Evolutionary conservation across 495 filamentous ascomycete species (phyloP), one percentile per base, ranked within the genome.

Genomic region (Jackrogersella multiformis): DNA sequence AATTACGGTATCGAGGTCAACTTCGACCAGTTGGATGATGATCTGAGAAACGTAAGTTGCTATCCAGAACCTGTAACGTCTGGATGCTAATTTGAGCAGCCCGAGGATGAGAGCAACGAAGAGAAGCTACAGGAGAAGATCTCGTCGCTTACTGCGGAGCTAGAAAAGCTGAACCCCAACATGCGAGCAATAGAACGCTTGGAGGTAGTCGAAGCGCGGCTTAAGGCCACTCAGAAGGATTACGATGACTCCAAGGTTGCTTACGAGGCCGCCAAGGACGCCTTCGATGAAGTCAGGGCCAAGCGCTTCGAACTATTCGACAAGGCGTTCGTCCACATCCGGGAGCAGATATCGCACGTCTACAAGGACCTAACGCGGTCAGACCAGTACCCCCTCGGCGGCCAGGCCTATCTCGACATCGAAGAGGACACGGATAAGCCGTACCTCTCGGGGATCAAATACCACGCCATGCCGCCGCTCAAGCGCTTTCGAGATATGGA

Each of bases 401-500:
- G 95, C 36, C 91, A 94, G 82, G 95, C 95, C 38, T 96, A 96
- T 73, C 88, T 99, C 38, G 96, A 97, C 71, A 92, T 93, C 73
- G 92, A 94, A 72, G 88, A 90, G 71, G 93, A 97, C 77, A 89
- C 88, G 26, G 92, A 94, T 69, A 83, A 78, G 26, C 96, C 95
- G 0, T 98, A 97, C 78, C 86, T 96, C 0, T 90, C 90, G 51
- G 95, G 95, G 18, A 92, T 99, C 79, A 96, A 96, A 68, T 99
- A 98, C 78, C 92, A 97, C 77, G 95, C 96, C 68, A 98, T 97
- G 94, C 95, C 95, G 21, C 95, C 95, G 6, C 87, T 97, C 58
- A 99, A 99, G 81, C 93, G 95, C 54, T 99, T 98, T 88, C 87
- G 95, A 35, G 96, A 98, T 78, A 98, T 99, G 95, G 95, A 98